Base-by-base conservation (phyloP, 352 stramenopile species). In the Phytopythium aichiense region DNA sequence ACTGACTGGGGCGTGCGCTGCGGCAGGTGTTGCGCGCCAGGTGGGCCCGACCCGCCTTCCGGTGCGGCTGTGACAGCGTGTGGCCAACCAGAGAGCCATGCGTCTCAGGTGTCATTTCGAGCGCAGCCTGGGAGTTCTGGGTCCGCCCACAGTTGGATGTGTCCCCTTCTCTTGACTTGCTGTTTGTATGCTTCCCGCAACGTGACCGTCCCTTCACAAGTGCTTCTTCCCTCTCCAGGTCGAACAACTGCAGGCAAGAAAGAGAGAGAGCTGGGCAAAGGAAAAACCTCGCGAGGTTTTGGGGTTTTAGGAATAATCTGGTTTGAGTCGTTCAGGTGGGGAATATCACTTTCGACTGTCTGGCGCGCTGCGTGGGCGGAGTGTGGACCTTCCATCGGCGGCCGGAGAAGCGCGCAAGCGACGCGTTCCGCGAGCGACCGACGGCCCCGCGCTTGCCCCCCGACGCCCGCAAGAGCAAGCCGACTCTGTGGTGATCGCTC, bases 111-210 rank as follows among this genome's bases (percentile, higher is more conserved):
- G 15, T 43, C 38, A 43, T 43, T 43, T 43, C 38, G 38, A n/a
- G 38, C 38, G 12, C 20, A 12, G 12, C 9, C 38, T 43, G 20
- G 18, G 20, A 43, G 20, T 43, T n/a, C 38, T n/a, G 38, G 9
- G 38, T n/a, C 38, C 38, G 38, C 38, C 38, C 38, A 43, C 38
- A 43, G 38, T 43, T n/a, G 38, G 38, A 43, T 43, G 18, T 12
- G 13, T 43, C 38, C 38, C 11, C 38, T 15, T 43, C 15, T 4
- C 9, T 43, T 43, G 38, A 43, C 33, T 58, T 43, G 53, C 33
- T 11, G 53, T 58, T 58, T 58, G 53, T 58, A 58, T 58, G 23
- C 53, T 38, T 60, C 54, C 64, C 48, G 30, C 68, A 25, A 38
- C 69, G 38, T 43, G 13, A 43, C 38, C 38, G 38, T 43, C 38